Evolutionary conservation across 495 filamentous ascomycete genomes (phyloP), one percentile per base, ranked within the genome.

Genomic region (Lasiosphaeria miniovina): DNA sequence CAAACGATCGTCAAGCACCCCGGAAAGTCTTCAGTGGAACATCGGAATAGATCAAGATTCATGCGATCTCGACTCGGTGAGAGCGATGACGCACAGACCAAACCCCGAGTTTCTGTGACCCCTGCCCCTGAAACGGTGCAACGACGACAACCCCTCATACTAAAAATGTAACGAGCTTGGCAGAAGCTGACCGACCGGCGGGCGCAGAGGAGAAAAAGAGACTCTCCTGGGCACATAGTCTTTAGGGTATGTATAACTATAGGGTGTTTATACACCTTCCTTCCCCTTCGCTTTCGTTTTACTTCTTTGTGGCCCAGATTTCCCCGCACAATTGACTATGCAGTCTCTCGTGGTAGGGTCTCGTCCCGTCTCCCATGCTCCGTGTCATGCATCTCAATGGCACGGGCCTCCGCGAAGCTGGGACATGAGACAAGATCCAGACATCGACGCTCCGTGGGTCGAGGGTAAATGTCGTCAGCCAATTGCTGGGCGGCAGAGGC

Each of bases 391-490:
- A 46, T 1, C 11, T 46, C 15, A 14, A 35, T 34, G 52, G 52
- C 46, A 52, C 45, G 49, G 53, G 9, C 45, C 58, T 40, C 45
- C 35, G 15, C 35, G 46, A 50, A 50, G 52, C 10, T 38, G 46
- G 35, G 52, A 52, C 43, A 8, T 61, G 59, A 61, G 59, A 61
- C 59, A 40, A 34, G 52, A 55, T 50, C 59, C 59, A 61, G 59
- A 61, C 59, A 55, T 14, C 52, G 34, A 17, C 59, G 41, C 52
- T 51, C 32, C 12, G 34, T 17, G 53, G 52, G 8, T 45, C 12
- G 6, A 38, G 59, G 50, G 50, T 60, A 52, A 61, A 61, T 48
- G 24, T 6, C 17, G 36, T 48, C 45, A 54, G 35, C 54, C 36
- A 61, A 61, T 61, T 5, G 49, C 46, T 10, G 55, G 55, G 34